Evolutionary conservation across 331 rosid species (phyloP).

Genomic region (Telfairia occidentalis): DNA sequence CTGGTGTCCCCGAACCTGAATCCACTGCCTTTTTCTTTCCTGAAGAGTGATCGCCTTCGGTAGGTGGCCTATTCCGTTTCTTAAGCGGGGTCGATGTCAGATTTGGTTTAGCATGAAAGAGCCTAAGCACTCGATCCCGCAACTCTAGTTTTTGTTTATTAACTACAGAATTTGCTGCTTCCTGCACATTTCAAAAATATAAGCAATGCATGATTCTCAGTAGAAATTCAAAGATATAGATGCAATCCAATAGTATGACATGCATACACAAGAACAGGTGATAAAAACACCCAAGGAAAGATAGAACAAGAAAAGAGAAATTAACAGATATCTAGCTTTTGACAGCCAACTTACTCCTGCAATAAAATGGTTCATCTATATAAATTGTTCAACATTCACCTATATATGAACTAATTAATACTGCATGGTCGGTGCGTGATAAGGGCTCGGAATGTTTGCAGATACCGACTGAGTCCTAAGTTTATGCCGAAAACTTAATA

Average conservation of each 20-base stretch:
- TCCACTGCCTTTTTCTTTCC: constrained; percentile 29
- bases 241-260: not conserved
- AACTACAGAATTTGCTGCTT: constrained; percentile 49
- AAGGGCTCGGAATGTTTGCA: not conserved
- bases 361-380: not conserved
- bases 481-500: not conserved
- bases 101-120: constrained; percentile 42
- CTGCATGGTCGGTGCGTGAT: too few species aligned
- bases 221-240: not conserved
- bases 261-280: not conserved
- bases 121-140: constrained; percentile 58
- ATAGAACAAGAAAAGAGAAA: not conserved
- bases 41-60: constrained; percentile 25
- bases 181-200: constrained; percentile 31
- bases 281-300: not conserved
- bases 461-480: not conserved
- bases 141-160: constrained; percentile 56
- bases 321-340: not conserved
- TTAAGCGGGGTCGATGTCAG: constrained; percentile 29
- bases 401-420: not conserved
- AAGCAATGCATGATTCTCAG: not conserved
- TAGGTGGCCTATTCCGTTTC: constrained; percentile 31
- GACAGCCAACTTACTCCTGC: not conserved
- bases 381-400: not conserved
- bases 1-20: constrained; percentile 2